phyloP scores from a whole-genome alignment of 345 rosid species.

The Arabis hirsuta region DNA sequence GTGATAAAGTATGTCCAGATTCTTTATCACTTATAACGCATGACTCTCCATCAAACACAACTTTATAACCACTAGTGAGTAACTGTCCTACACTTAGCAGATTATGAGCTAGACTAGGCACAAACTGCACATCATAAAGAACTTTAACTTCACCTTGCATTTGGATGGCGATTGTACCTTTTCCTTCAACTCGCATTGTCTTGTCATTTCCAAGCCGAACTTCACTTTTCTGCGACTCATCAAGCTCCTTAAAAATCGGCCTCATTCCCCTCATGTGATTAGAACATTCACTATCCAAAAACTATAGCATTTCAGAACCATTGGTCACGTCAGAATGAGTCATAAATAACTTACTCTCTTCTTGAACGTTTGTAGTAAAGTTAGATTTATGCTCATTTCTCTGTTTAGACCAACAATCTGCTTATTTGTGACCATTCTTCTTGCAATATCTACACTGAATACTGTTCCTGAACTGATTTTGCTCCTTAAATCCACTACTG shows the following conservation, averaged over 20 bases:
- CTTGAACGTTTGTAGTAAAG: too few relatives aligned
- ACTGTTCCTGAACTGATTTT: too few relatives aligned
- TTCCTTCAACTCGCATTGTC: background rate
- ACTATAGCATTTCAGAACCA: background rate
- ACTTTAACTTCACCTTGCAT: background rate
- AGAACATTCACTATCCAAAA: background rate
- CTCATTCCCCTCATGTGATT: background rate
- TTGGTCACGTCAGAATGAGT: background rate
- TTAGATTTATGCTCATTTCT: too few relatives aligned
- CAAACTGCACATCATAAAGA: background rate
- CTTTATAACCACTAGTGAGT: background rate
- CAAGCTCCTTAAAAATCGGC: background rate
- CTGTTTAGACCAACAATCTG: too few relatives aligned
- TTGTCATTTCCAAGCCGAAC: background rate
- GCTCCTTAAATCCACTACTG: too few relatives aligned
- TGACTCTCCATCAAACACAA: background rate
- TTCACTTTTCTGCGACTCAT: background rate
- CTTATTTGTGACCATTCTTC: too few relatives aligned
- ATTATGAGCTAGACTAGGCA: background rate
- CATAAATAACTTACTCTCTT: too few relatives aligned
- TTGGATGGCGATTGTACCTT: background rate
- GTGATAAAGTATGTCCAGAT: background rate
- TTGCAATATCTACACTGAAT: too few relatives aligned
- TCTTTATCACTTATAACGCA: background rate
- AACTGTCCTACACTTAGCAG: background rate